Evolutionary conservation across 345 rosid genomes (phyloP).

Genomic region (Gossypium bickii): DNA sequence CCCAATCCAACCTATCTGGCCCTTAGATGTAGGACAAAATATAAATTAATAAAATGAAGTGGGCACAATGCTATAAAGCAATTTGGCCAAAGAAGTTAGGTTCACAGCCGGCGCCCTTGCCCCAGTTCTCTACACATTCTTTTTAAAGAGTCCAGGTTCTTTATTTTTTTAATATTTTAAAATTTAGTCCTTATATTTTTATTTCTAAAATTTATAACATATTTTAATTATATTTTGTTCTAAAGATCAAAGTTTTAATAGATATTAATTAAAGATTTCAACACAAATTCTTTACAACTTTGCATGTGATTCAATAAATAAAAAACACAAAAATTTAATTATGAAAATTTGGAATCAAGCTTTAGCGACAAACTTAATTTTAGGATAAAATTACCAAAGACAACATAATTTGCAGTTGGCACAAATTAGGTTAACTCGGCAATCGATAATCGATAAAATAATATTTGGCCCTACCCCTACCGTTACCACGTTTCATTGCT

Average conservation of each 20-base stretch:
- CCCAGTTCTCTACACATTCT: no score
- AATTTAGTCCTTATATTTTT: no score
- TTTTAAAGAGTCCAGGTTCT: no score
- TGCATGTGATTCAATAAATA: no score
- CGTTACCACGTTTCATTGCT: not conserved
- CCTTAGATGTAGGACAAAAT: no score
- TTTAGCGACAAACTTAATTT: not conserved
- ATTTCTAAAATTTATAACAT: no score
- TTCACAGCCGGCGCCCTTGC: not conserved
- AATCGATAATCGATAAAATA: no score
- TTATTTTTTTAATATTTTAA: no score
- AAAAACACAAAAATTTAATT: not conserved
- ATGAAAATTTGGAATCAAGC: not conserved
- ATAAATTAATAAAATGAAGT: not conserved
- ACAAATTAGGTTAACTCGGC: not conserved
- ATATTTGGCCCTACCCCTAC: not conserved
- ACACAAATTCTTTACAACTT: not conserved
- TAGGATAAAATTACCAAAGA: no score
- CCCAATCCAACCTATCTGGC: no score
- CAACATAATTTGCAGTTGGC: not conserved
- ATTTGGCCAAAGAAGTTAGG: not conserved
- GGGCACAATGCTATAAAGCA: not conserved
- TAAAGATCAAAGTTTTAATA: no score
- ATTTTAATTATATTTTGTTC: no score
- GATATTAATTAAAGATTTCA: not conserved